Base-by-base conservation (phyloP, 768 basidiomycete genomes). In the Russula dissimulans region DNA sequence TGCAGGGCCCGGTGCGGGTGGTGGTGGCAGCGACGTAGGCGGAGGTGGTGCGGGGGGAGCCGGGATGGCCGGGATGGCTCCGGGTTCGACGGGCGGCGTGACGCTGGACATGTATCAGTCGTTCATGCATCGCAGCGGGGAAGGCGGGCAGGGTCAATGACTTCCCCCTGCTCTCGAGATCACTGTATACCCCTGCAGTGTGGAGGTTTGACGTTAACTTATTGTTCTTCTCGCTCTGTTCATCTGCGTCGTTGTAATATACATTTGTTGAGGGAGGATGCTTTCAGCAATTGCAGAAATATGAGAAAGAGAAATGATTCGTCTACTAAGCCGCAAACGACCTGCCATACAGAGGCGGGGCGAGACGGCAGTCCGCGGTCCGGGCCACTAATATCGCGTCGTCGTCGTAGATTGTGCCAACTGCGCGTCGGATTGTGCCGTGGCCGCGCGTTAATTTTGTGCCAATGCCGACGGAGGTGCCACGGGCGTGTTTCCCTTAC, bases 91-190 rank as follows among this genome's bases (percentile, higher is more conserved):
- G 14, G 52, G 53, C 8, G 42, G 26, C 18, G 57, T 64, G 31
- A 57, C 65, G 39, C 9, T 38, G 39, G 65, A 55, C 18, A 60
- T 64, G 65, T 44, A 52, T 5, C 62, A 64, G 26, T 62, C 62
- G 26, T 66, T 60, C n/a, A 26, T 66, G 56, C 56, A 64, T 18
- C 62, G 65, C 5, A 64, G 34, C 31, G 63, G 56, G 39, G 59
- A 59, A 32, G 62, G 50, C 17, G 58, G 65, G 42, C 62, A 55
- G 43, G 57, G 62, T 3, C 32, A 57, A 42, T 53, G 56, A 57
- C 38, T 29, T 56, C 15, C 34, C 10, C 22, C 22, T 26, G 11
- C 1, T 17, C 31, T 15, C 2, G 32, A 32, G 29, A 32, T 48
- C 31, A 48, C 17, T 10, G 3, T 36, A 34, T 32, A 48, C 31